A percentile compares a stretch with the other conserved stretches of the same genome.
phyloP scores from a whole-genome alignment of 495 filamentous ascomycete genomes.

The Aspergillus ellipticus region DNA sequence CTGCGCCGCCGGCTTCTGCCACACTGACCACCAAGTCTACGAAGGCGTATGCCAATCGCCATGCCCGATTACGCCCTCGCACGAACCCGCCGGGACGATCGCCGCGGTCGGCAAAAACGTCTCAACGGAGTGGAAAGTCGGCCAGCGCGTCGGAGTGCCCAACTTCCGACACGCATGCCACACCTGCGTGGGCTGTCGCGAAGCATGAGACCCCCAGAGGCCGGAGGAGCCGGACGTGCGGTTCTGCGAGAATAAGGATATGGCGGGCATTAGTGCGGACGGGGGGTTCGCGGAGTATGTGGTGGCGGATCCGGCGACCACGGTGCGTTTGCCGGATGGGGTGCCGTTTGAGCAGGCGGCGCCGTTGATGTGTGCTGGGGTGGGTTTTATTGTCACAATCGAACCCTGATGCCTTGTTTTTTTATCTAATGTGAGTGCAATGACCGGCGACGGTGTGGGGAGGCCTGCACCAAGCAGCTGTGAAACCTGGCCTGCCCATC shows the following conservation, averaged over 20 bases:
- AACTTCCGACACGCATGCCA: constrained; percentile 13
- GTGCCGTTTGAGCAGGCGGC: constrained; percentile 28
- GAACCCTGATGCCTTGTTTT: no score
- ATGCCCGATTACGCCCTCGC: constrained; percentile 50
- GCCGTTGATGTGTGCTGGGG: constrained; percentile 38
- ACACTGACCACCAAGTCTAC: constrained; percentile 55
- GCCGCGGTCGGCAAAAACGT: constrained; percentile 34
- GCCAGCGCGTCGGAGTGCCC: constrained; percentile 8
- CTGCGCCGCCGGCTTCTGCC: constrained; percentile 55
- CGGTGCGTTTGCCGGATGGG: constrained; percentile 26
- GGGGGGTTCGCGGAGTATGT: constrained; percentile 35
- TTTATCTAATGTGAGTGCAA: background rate
- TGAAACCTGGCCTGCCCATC: background rate
- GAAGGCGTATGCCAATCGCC: constrained; percentile 37
- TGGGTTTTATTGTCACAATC: no score
- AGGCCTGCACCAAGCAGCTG: background rate
- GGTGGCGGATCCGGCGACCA: constrained; percentile 21
- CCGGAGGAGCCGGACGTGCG: constrained; percentile 1
- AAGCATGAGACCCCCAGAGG: background rate
- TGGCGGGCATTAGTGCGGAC: constrained; percentile 22
- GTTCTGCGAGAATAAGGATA: constrained; percentile 9
- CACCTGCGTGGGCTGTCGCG: background rate
- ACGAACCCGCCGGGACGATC: constrained; percentile 56
- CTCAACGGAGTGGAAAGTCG: background rate
- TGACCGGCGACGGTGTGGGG: constrained; percentile 3